Evolutionary conservation across 176 grass and related monocot species (phyloP).

Genomic region (Oryza coarctata): DNA sequence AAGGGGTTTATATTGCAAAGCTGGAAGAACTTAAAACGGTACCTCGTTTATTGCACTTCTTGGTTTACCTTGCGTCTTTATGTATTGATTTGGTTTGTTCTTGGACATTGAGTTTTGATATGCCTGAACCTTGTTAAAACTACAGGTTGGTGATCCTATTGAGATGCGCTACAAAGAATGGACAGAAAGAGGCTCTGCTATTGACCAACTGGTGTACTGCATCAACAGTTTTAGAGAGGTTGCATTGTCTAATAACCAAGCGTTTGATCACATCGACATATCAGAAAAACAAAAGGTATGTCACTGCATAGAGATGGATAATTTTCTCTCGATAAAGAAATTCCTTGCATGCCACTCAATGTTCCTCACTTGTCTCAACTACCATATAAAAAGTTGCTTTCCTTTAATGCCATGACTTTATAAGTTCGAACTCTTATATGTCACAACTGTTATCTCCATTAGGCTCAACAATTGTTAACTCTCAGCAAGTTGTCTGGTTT

Average conservation of each 20-base stretch:
- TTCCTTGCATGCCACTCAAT: neutral
- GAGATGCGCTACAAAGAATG: constrained; percentile 71
- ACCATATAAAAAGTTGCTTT: neutral
- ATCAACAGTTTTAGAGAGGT: constrained; percentile 82
- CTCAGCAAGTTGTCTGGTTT: neutral
- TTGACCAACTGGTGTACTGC: constrained; percentile 59
- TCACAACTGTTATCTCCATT: neutral
- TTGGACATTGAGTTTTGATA: neutral
- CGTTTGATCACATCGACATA: constrained; percentile 87
- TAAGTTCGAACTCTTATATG: neutral
- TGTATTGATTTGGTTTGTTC: neutral
- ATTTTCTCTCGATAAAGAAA: neutral
- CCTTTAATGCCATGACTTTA: neutral
- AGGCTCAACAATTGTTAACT: neutral
- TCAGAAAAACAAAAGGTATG: constrained; percentile 86
- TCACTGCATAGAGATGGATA: neutral
- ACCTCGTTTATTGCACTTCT: neutral
- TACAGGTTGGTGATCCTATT: constrained; percentile 74
- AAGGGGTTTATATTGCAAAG: constrained; percentile 91
- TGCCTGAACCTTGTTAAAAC: neutral
- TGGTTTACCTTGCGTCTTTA: neutral
- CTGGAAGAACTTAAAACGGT: constrained; percentile 90
- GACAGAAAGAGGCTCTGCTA: constrained; percentile 37
- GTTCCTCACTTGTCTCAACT: neutral
- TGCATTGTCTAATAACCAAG: constrained; percentile 63